A percentile compares a stretch with the other conserved stretches of the same genome.
Evolutionary conservation across 139 green algal genomes (phyloP).

Genomic region (Chlamydomonas applanata): DNA sequence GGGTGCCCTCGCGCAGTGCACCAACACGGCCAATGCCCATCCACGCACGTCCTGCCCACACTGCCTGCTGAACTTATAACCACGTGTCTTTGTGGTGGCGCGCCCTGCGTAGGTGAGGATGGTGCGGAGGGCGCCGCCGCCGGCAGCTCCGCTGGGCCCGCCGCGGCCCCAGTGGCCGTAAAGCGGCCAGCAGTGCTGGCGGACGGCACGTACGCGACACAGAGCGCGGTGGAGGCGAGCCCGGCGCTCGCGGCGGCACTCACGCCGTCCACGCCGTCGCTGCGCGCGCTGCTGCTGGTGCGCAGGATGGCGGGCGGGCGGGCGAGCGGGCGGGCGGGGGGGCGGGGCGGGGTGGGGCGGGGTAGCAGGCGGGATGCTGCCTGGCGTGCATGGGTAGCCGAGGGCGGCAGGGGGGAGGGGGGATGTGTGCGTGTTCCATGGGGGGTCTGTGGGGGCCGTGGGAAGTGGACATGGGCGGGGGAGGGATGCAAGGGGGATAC

Average conservation of each 20-base stretch:
- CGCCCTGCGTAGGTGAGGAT: too few relatives aligned
- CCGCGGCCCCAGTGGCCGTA: conserved; percentile 10
- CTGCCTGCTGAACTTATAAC: too few relatives aligned
- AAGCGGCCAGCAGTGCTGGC: conserved; percentile 90
- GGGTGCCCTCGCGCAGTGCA: too few relatives aligned
- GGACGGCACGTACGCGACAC: conserved; percentile 96
- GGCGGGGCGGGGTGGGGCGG: background rate
- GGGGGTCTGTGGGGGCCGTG: background rate
- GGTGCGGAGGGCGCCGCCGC: too few relatives aligned
- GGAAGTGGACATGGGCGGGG: too few relatives aligned
- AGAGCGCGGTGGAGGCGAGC: conserved; percentile 54
- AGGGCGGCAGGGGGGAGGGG: background rate
- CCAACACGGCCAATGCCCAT: too few relatives aligned
- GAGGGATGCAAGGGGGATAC: too few relatives aligned
- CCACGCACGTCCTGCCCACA: too few relatives aligned
- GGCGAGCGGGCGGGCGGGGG: background rate
- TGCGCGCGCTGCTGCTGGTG: conserved; percentile 59
- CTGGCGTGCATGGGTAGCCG: background rate
- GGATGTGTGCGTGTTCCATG: background rate
- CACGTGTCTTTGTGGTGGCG: too few relatives aligned
- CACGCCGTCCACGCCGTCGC: conserved; percentile 37
- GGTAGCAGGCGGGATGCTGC: too few relatives aligned
- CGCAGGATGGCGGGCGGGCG: background rate
- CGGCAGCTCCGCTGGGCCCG: too few relatives aligned
- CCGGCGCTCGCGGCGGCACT: background rate